Base-by-base conservation (phyloP, 805 yeast genomes). In the Ogataea allantospora region DNA sequence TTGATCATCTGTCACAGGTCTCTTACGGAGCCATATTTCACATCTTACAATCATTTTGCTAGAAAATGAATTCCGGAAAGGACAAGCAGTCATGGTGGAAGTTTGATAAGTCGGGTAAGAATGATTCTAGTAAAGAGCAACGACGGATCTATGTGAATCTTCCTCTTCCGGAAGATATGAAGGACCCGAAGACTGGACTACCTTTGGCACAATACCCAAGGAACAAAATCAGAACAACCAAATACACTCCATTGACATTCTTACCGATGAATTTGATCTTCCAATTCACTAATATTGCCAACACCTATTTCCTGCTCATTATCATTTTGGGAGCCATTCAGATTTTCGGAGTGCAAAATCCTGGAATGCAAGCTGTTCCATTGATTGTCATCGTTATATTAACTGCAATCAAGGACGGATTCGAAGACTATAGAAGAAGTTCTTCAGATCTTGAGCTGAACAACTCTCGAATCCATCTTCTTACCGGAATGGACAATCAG, bases 301-400 rank as follows among this genome's bases (percentile, higher is more conserved):
- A 78, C 55, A 50, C 65, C n/a, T 78, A 78, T 54, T 78, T 78
- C 65, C 62, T 78, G 48, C 48, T 75, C 13, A 62, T 77, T 51
- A 71, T 73, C 40, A 75, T 78, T 21, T 57, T 78, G 46, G 82
- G 83, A 30, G 75, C 73, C 20, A 80, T 81, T 58, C 68, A 77
- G 44, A 76, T 84, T 30, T 84, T 84, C 56, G 95, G 95, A 31
- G 88, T 82, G 14, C 70, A 75, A 21, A 69, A 68, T 42, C 88
- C 93, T 1, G 91, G 78, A 2, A 65, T 84, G 53, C 82, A 84
- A 14, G 85, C 88, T 2, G 89, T 83, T 22, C 95, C 95, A 3
- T 73, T 84, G 55, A 81, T 83, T 57, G 89, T 84, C 39, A 83
- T 84, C 66, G 88, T 84, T 13, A 67, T 70, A 38, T 66, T 84